These are phyloP conservation scores for Russula emetica DNA, from an alignment of 768 basidiomycete species.

Conservation along the genomic window DNA sequence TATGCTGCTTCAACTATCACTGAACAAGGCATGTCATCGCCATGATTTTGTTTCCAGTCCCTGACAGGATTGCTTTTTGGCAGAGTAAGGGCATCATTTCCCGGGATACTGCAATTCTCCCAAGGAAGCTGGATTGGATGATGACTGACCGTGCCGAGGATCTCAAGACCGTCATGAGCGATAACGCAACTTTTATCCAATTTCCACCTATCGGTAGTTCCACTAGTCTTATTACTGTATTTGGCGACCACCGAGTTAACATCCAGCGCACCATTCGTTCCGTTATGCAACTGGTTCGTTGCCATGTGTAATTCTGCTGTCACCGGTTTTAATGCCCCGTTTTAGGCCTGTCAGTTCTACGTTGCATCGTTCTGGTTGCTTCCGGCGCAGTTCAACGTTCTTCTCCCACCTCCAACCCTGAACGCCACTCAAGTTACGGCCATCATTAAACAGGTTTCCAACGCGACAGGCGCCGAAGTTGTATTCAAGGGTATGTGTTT, in stretches of 20 bases:
- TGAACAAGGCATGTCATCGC: constrained; percentile 63
- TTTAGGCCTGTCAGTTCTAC: constrained; percentile 89
- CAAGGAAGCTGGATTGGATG: constrained; percentile 98
- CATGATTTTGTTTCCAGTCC: neutral
- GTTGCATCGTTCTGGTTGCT: constrained; percentile 97
- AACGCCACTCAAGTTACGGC: constrained; percentile 79
- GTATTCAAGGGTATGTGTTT: constrained; percentile 98
- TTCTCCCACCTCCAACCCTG: constrained; percentile 76
- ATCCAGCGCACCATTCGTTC: constrained; percentile 91
- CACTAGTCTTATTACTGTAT: constrained; percentile 89
- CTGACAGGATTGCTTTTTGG: constrained; percentile 1
- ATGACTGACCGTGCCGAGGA: constrained; percentile 95
- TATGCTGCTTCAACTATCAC: constrained; percentile 86
- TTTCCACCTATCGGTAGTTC: constrained; percentile 91
- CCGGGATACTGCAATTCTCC: constrained; percentile 88
- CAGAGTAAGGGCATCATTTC: constrained; percentile 89
- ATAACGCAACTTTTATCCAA: constrained; percentile 94
- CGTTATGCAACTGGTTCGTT: constrained; percentile 88
- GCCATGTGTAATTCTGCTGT: neutral
- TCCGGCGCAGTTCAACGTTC: constrained; percentile 88
- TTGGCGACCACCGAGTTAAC: constrained; percentile 89
- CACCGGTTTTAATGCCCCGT: constrained; percentile 29
- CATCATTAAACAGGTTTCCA: constrained; percentile 81
- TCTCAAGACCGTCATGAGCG: constrained; percentile 86
- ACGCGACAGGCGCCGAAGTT: constrained; percentile 84